phyloP scores from a whole-genome alignment of 495 filamentous ascomycete genomes.

The Neurospora sp. region DNA sequence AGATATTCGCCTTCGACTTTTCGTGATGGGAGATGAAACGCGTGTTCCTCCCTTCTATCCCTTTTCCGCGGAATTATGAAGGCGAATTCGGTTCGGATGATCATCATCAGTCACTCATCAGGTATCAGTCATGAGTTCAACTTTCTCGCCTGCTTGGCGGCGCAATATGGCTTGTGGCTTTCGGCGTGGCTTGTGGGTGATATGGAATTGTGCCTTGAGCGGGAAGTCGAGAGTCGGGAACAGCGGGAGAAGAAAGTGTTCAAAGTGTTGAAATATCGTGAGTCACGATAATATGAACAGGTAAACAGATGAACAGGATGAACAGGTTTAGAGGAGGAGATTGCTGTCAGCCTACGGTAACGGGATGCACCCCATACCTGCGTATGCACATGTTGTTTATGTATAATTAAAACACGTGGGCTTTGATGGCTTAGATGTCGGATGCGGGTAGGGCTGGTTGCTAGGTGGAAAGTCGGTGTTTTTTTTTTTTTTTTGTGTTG shows the following conservation, averaged over 20 bases:
- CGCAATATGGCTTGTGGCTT: neutral
- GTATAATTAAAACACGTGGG: neutral
- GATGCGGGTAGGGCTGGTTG: neutral
- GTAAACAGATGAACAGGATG: neutral
- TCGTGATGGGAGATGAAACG: neutral
- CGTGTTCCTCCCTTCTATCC: neutral
- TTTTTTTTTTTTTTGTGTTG: too few relatives aligned
- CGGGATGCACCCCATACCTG: neutral
- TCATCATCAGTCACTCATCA: neutral
- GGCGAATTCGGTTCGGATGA: neutral
- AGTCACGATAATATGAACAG: too few relatives aligned
- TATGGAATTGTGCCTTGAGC: neutral
- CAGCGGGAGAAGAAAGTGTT: neutral
- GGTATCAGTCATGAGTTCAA: neutral
- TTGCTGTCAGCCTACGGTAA: neutral
- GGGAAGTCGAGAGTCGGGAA: too few relatives aligned
- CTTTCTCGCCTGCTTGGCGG: neutral
- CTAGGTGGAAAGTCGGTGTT: too few relatives aligned
- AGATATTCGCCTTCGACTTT: neutral
- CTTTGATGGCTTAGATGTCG: neutral
- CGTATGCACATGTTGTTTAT: neutral
- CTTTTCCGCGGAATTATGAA: neutral
- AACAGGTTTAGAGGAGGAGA: neutral
- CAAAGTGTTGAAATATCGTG: neutral
- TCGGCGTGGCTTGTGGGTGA: neutral